Evolutionary conservation across 768 basidiomycete species (phyloP), one percentile per base, ranked within the genome.

Genomic region (Tulasnella sp.): DNA sequence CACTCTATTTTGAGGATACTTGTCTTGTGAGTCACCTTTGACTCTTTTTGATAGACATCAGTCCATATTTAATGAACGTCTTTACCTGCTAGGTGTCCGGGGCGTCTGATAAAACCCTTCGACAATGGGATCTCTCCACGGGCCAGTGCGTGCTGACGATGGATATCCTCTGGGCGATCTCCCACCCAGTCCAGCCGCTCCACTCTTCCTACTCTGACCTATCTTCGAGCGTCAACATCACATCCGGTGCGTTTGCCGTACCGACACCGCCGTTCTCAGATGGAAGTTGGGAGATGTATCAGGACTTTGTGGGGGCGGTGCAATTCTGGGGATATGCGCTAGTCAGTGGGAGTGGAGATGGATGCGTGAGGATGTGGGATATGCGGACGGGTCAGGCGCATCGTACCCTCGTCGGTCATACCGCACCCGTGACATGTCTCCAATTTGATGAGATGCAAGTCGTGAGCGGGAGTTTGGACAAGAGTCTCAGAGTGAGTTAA

Each of bases 91-190:
- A 94, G 93, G 90, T 98, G 11, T 97, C 94, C 7, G 96, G 96
- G 32, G 95, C 96, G 4, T 92, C 90, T 3, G 96, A 99, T 74
- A 97, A 97, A 73, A 99, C 96, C 0, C 78, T 99, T 56, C 88
- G 96, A 2, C 95, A 98, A 70, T 99, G 96, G 96, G 96, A 98
- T 69, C 80, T 98, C 56, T 82, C 80, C 19, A 98, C 96, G 0
- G 96, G 95, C 5, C 96, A 98, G 76, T 99, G 96, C 72, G 86
- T 98, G 48, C 85, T 96, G 77, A 95, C 95, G 23, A 99, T 99
- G 96, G 96, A 99, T 71, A 96, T 99, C 64, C 82, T 99, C 24
- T 99, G 96, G 96, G 96, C 95, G 1, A 95, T 98, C 65, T 92
- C 91, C 9, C 95, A 98, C 72, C 84, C 92, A 2, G 62, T 58